A percentile compares a stretch with the other conserved stretches of the same genome.
phyloP scores from a whole-genome alignment of 352 stramenopile genomes.

The Globisporangium rhizosaccharum region DNA sequence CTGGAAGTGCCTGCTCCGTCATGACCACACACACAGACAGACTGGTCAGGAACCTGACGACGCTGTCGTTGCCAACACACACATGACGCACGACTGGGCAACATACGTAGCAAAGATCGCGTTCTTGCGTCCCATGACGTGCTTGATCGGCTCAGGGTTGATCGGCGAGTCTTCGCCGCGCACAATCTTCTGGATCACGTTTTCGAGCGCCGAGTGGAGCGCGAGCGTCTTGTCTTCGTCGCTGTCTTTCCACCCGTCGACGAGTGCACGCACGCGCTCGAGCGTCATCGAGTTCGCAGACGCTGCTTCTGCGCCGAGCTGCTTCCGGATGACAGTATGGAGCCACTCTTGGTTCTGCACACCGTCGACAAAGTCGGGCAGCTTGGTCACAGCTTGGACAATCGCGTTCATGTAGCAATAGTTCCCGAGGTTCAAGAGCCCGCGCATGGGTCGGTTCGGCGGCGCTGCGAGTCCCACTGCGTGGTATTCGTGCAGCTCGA shows the following conservation, averaged over 20 bases:
- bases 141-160: slow-evolving; percentile 76
- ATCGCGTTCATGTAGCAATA: slow-evolving; percentile 95
- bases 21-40: background rate
- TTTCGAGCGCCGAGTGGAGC: slow-evolving; percentile 47
- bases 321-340: slow-evolving; percentile 49
- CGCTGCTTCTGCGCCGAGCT: slow-evolving; percentile 18
- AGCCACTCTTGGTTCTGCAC: slow-evolving; percentile 55
- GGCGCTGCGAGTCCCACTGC: background rate
- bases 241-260: slow-evolving; percentile 41
- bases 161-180: slow-evolving; percentile 62
- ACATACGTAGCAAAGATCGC: slow-evolving; percentile 79
- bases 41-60: background rate
- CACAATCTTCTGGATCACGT: slow-evolving; percentile 57
- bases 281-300: slow-evolving; percentile 23
- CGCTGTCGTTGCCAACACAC: background rate
- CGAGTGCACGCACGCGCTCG: slow-evolving; percentile 37
- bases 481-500: slow-evolving; percentile 4
- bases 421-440: slow-evolving; percentile 93
- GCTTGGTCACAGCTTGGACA: slow-evolving; percentile 68
- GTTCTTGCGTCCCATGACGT: slow-evolving; percentile 71
- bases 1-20: slow-evolving; percentile 54
- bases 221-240: slow-evolving; percentile 48
- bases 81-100: too few species aligned
- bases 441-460: slow-evolving; percentile 32
- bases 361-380: slow-evolving; percentile 56